Evolutionary conservation across 495 filamentous ascomycete genomes (phyloP), one percentile per base, ranked within the genome.

Genomic region (Pyrenula massariospora): DNA sequence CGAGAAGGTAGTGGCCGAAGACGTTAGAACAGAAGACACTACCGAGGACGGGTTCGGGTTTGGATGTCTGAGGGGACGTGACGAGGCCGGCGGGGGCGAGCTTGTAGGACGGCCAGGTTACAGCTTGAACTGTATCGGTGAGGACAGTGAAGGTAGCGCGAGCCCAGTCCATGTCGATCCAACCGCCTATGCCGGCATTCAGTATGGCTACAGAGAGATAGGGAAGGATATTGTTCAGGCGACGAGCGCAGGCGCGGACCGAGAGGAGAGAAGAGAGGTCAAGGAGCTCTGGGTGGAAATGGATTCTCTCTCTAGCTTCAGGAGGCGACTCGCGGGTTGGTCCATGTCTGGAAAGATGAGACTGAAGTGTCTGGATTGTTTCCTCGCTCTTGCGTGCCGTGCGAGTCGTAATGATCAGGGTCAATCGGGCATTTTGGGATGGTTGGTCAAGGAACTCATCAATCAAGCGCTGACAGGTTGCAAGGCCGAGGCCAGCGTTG

Each of bases 1-100:
- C 80, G 20, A 98, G 85, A 60, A 96, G 72, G 66, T 98, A 97
- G 70, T 97, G 93, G 0, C 94, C 93, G 64, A 98, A 95, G 24
- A 95, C 79, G 64, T 97, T 97, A 54, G 90, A 83, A 67, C 84
- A 86, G 68, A 96, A 98, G 5, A 96, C 79, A 54, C 84, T 72
- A 2, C 90, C 94, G 0, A 97, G 70, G 0, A 73, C 70, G 0
- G 82, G 80, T 56, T 86, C 81, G 3, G 70, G 58, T 10, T 62
- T 61, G 12, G 60, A 59, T 22, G 22, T 54, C 60, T 66, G 74
- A 25, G 49, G 66, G 57, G 54, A 72, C 19, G 68, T 83, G 59
- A 81, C 61, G 42, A 76, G 74, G 12, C 91, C 91, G 0, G 76
- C 65, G 0, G 68, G 68, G 15, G 83, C 74, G 20, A 83, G 61